Base-by-base conservation (phyloP, 352 stramenopile genomes). In the Thalassiosira exigua region DNA sequence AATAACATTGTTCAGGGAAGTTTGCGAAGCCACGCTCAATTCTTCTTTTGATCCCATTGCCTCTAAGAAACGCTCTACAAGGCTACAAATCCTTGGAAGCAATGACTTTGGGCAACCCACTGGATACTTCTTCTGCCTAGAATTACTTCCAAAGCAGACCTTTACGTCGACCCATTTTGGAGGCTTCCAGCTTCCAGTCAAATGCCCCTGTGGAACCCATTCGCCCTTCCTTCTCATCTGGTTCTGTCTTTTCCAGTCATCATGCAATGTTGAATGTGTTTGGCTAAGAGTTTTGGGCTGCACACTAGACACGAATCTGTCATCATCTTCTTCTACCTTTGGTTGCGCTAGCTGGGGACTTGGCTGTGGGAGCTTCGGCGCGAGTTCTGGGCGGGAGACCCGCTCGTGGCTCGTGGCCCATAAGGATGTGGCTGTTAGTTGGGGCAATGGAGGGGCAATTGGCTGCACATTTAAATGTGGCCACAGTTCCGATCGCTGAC, bases 191-290 rank as follows among this genome's bases (percentile, higher is more conserved):
- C 64, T 29, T 59, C 68, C 74, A 42, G 51, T 77, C 14, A 70
- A 24, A 60, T 77, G 68, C 29, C 68, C 68, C 21, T 27, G 66
- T 32, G 74, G 74, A 24, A 58, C 56, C 74, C 74, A 82, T 61
- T 82, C 46, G 4, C 46, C 29, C 26, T 27, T 32, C 17, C 9
- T 52, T 33, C 62, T 36, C 44, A 30, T 39, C 5, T 11, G 14
- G 4, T 24, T 7, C 19, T 53, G 44, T 53, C 24, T 53, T 11
- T 53, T 66, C 57, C 57, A 66, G 14, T 66, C 57, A n/a, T 52
- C 24, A 19, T 32, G 56, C 12, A 77, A 58, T 27, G 57, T 70
- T 56, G 19, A n/a, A n/a, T n/a, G n/a, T n/a, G n/a, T n/a, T n/a
- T n/a, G n/a, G n/a, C n/a, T n/a, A n/a, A n/a, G n/a, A n/a, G n/a